These are phyloP conservation scores for Mycena indigotica DNA, from an alignment of 768 basidiomycete genomes.

Conservation along the genomic window DNA sequence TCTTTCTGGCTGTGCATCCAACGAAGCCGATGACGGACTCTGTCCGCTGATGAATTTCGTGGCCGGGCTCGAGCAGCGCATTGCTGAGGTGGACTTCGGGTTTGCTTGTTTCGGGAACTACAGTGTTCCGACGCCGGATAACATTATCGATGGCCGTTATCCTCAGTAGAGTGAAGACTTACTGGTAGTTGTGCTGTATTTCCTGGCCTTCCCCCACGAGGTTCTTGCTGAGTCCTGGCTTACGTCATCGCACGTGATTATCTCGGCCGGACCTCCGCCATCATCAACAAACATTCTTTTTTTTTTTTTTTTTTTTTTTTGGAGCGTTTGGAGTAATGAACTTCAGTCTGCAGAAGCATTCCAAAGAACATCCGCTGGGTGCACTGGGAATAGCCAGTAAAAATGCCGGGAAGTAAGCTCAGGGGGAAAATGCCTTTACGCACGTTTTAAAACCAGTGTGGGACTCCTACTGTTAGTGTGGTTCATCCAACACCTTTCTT, in stretches of 20 bases:
- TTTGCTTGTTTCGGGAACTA: conserved; percentile 63
- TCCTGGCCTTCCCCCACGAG: no score
- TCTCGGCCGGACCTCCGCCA: no score
- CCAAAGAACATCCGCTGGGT: not conserved
- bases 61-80: conserved; percentile 54
- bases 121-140: conserved; percentile 42
- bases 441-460: conserved; percentile 4
- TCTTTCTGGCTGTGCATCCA: conserved; percentile 61
- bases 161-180: no score
- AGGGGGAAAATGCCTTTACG: conserved; percentile 6
- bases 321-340: not conserved
- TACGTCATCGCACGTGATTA: no score
- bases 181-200: no score
- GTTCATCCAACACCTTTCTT: not conserved
- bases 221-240: no score
- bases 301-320: no score
- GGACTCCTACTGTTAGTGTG: not conserved
- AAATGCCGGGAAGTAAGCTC: no score
- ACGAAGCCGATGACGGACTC: conserved; percentile 56
- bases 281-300: no score
- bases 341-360: not conserved
- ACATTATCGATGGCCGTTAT: conserved; percentile 46
- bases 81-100: conserved; percentile 60
- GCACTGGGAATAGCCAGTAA: no score
- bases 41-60: conserved; percentile 67